phyloP scores from a whole-genome alignment of 2,329 filamentous ascomycete species.

The Hysterium pulicare region DNA sequence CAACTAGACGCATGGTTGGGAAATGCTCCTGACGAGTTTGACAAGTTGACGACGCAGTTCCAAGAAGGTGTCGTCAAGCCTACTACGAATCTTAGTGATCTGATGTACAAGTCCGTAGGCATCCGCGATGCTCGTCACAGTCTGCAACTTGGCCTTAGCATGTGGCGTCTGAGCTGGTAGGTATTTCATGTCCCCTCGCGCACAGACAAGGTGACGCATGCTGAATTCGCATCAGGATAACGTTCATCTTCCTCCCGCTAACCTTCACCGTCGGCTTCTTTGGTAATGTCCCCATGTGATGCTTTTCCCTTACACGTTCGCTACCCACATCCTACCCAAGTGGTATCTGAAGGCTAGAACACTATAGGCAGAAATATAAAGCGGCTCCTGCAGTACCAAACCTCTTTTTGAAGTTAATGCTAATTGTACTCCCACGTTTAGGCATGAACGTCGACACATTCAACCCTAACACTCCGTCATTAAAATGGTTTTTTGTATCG shows the following conservation, averaged over 20 bases:
- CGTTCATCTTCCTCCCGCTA: constrained; percentile 68
- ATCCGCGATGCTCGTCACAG: constrained; percentile 51
- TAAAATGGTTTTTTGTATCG: constrained; percentile 52
- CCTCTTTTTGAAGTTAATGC: too few species aligned
- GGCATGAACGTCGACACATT: constrained; percentile 54
- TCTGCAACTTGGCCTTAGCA: constrained; percentile 47
- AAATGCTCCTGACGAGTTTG: constrained; percentile 40
- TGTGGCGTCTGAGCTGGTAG: constrained; percentile 56
- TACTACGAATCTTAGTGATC: constrained; percentile 48
- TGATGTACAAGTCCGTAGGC: constrained; percentile 53
- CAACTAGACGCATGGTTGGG: constrained; percentile 41
- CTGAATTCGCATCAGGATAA: constrained; percentile 54
- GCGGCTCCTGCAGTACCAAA: too few species aligned
- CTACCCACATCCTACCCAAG: too few species aligned
- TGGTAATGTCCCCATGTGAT: too few species aligned
- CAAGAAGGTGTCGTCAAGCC: constrained; percentile 51
- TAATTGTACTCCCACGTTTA: too few species aligned
- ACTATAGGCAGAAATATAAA: too few species aligned
- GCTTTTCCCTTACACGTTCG: too few species aligned
- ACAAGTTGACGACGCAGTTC: constrained; percentile 47
- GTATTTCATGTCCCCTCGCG: background rate
- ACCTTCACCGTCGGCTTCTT: constrained; percentile 51
- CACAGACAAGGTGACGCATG: too few species aligned
- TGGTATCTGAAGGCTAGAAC: too few species aligned
- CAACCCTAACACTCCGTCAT: constrained; percentile 36